These are phyloP conservation scores for Teunomyces funiuensis DNA, from an alignment of 805 yeast species.

Conservation along the genomic window DNA sequence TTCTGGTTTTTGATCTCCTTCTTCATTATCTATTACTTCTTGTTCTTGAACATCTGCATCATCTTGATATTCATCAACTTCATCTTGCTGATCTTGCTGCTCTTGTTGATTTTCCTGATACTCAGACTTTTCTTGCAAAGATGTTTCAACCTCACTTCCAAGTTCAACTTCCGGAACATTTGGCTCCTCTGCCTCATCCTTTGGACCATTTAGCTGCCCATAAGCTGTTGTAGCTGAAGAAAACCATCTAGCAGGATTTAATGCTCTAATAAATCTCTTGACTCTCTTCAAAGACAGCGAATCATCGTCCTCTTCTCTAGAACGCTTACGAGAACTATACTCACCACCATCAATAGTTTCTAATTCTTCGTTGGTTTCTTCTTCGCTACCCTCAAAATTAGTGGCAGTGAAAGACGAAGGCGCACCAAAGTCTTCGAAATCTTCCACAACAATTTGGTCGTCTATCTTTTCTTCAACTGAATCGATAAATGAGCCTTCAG, in stretches of 20 bases:
- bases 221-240: neutral
- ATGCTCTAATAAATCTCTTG: neutral
- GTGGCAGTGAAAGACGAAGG: no score
- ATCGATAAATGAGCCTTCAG: no score
- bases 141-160: no score
- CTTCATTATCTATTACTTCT: neutral
- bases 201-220: no score
- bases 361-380: neutral
- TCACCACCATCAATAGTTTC: constrained; percentile 1
- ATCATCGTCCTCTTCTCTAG: neutral
- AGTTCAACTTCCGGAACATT: no score
- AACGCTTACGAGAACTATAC: neutral
- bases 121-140: constrained; percentile 3
- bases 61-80: neutral
- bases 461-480: no score
- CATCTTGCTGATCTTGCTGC: neutral
- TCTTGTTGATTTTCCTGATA: neutral
- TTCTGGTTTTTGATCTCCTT: neutral
- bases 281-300: neutral
- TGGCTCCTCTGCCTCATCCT: neutral
- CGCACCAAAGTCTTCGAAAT: no score
- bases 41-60: neutral
- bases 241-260: constrained; percentile 1
- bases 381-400: constrained; percentile 1
- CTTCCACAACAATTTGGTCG: no score